A percentile compares a stretch with the other conserved stretches of the same genome.
Conservation (phyloP, 2,329 filamentous ascomycete genomes). For the Cyphellophora europaea region DNA sequence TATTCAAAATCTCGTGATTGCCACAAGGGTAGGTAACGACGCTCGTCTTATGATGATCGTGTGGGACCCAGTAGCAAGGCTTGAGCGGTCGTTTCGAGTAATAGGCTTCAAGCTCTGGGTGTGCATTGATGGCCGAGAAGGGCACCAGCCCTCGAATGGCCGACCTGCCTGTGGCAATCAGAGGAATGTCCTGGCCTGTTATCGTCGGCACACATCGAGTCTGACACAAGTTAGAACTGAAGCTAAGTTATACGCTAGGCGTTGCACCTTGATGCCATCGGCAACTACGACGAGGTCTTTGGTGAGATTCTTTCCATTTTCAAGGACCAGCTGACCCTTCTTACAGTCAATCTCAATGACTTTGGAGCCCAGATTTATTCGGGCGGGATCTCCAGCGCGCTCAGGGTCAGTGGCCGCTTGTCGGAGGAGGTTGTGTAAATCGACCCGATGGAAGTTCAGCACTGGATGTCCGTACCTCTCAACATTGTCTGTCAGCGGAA, state of each 20-base stretch:
- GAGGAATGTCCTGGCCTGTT: slow-evolving; percentile 14
- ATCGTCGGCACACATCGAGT: slow-evolving; percentile 9
- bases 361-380: slow-evolving; percentile 16
- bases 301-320: slow-evolving; percentile 19
- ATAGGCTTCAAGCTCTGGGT: slow-evolving; percentile 13
- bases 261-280: slow-evolving; percentile 27
- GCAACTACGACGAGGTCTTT: slow-evolving; percentile 31
- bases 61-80: slow-evolving; percentile 17
- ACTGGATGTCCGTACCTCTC: slow-evolving; percentile 6
- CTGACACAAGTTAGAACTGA: no score
- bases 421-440: slow-evolving; percentile 28
- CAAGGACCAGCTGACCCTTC: slow-evolving; percentile 18
- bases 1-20: slow-evolving; percentile 16
- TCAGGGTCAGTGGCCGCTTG: slow-evolving; percentile 18
- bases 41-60: slow-evolving; percentile 10
- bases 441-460: slow-evolving; percentile 27
- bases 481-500: slow-evolving; percentile 3
- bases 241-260: no score
- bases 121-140: slow-evolving; percentile 16
- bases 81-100: slow-evolving; percentile 14
- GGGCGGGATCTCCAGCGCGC: slow-evolving; percentile 11
- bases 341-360: slow-evolving; percentile 16
- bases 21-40: slow-evolving; percentile 19
- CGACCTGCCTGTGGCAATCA: slow-evolving; percentile 17
- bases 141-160: slow-evolving; percentile 18